Evolutionary conservation across 129 eudicot species (phyloP).

Genomic region (Pseudognaphalium luteoalbum): DNA sequence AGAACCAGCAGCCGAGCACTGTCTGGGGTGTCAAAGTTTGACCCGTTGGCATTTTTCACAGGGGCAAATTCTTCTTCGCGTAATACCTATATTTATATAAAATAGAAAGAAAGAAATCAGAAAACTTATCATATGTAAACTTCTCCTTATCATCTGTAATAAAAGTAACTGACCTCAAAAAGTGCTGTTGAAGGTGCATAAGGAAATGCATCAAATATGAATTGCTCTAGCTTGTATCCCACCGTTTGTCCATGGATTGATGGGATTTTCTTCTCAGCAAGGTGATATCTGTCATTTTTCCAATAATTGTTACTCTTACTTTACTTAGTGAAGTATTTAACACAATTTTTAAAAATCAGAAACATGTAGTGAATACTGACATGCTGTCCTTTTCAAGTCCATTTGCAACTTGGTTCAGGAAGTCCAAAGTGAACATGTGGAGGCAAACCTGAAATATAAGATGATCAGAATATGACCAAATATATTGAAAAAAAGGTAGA

Average conservation of each 20-base stretch:
- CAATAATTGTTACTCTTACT: not conserved
- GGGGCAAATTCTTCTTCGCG: constrained; percentile 99
- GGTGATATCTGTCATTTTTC: constrained; percentile 66
- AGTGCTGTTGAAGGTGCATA: constrained; percentile 95
- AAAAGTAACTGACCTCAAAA: constrained; percentile 58
- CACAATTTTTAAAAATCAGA: not conserved
- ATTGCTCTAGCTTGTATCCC: constrained; percentile 90
- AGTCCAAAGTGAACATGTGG: constrained; percentile 95
- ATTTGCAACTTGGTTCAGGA: constrained; percentile 95
- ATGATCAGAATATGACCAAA: not conserved
- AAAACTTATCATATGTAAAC: not conserved
- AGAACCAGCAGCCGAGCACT: constrained; percentile 89
- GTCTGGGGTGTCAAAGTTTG: constrained; percentile 95
- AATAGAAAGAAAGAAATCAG: not conserved
- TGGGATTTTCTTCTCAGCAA: constrained; percentile 94
- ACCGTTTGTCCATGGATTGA: constrained; percentile 76
- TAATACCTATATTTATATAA: constrained; percentile 48
- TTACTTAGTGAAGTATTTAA: not conserved
- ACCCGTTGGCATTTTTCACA: constrained; percentile 94
- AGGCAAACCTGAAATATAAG: constrained; percentile 75
- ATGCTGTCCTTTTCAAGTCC: constrained; percentile 97
- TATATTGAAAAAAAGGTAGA: not conserved
- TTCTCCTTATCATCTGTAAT: not conserved
- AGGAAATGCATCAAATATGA: constrained; percentile 92
- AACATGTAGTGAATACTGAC: constrained; percentile 48